Evolutionary conservation across 495 filamentous ascomycete genomes (phyloP), one percentile per base, ranked within the genome.

Genomic region (Neurospora africana): DNA sequence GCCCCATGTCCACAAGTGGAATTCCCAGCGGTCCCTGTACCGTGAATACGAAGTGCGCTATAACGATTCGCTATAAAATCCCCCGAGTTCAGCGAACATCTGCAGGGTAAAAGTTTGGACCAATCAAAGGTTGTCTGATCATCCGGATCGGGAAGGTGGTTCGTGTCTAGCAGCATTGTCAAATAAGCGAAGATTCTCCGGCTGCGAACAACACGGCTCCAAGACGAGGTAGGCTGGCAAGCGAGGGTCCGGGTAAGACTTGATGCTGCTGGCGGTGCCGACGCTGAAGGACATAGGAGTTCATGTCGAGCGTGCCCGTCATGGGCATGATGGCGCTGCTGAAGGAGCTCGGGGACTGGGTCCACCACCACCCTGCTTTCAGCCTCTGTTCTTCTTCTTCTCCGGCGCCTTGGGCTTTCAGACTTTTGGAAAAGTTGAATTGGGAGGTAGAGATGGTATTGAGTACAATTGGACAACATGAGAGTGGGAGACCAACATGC

Each of bases 301-400:
- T n/a, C n/a, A n/a, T n/a, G n/a, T 99, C 95, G 70, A 97, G 91
- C 7, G 94, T 92, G 2, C n/a, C n/a, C n/a, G 92, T 88, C 88
- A 99, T 92, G 19, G 95, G 94, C 27, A 99, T 87, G 67, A 99
- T 85, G 72, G 91, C 91, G 10, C 91, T 89, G 21, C 86, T 86
- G 68, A 90, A 82, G 41, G 87, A 84, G 17, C 95, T 94, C 17
- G 94, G 90, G 8, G 86, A 30, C 30, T 30, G 30, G 30, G 30
- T 30, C 30, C 30, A 30, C 30, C 30, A 30, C 30, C 30, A 30
- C 30, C 30, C 30, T 30, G 30, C 30, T 30, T 30, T 30, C 30
- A 1, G 30, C 30, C 30, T 30, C 30, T 30, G 30, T n/a, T n/a
- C n/a, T 30, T 30, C 30, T 30, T 30, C 30, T 30, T 30, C 30